Evolutionary conservation across 2,329 filamentous ascomycete genomes (phyloP), one percentile per base, ranked within the genome.

Genomic region (Furcasterigmium furcatum): DNA sequence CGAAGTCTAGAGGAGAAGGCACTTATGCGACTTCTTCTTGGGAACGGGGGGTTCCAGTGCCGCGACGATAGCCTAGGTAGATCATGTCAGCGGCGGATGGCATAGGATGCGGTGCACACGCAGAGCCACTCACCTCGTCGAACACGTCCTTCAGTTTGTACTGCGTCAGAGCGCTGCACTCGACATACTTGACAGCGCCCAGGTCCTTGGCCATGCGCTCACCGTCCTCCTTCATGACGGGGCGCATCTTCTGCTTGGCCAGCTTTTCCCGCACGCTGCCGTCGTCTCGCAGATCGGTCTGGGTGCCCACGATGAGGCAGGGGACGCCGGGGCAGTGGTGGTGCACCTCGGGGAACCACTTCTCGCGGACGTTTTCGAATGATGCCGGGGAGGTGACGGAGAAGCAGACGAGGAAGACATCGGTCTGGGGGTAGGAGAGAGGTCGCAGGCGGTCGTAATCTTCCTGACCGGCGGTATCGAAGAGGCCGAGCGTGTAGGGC

Each of bases 131-230:
- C 79, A 96, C 91, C 87, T 97, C 94, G 62, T 99, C 94, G 70
- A 99, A 99, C 16, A 99, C 94, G 64, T 97, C 94, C 79, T 99
- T 99, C 55, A 99, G 74, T 73, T 96, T 96, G 74, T 91, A 96
- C 75, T 99, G 94, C 52, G 94, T 97, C 67, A 99, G 74, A 47
- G 94, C 94, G 64, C 91, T 96, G 76, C 94, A 99, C 74, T 99
- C 94, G 53, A 97, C 94, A 60, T 99, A 99, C 77, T 96, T 97
- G 59, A 99, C 90, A 5, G 94, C 94, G 51, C 91, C 91, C n/a
- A 97, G 74, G 52, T 97, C 92, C 75, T 92, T 96, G 3, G 94
- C 92, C 90, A 97, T 96, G 57, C 84, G 79, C 68, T 97, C 92
- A 44, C 94, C 94, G 55, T 96, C 91, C 67, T 96, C 91, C 68